These are phyloP conservation scores for Crithidia mellificae DNA, from an alignment of 208 protist genomes.

Conservation along the genomic window DNA sequence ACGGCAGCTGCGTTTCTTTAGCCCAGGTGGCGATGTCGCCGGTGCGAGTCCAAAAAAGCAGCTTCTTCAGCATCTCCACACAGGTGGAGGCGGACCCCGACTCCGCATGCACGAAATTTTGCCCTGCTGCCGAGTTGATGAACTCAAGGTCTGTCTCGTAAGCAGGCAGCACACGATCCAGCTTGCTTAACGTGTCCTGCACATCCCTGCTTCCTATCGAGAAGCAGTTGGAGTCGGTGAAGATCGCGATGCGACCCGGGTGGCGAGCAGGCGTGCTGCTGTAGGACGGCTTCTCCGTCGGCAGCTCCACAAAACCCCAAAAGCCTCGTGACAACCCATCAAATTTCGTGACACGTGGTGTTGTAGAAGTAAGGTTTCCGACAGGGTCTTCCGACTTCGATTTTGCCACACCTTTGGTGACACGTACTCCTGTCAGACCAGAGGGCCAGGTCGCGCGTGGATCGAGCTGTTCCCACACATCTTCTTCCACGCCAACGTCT, in stretches of 20 bases:
- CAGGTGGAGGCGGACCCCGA: constrained; percentile 24
- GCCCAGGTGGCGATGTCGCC: constrained; percentile 5
- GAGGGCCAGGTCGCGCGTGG: too few species aligned
- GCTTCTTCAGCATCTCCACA: constrained; percentile 48
- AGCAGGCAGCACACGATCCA: constrained; percentile 10
- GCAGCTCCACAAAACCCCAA: constrained; percentile 19
- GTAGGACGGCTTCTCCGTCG: neutral
- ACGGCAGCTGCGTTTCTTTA: constrained; percentile 10
- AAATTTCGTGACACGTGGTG: too few species aligned
- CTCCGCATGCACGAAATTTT: constrained; percentile 21
- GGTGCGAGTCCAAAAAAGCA: constrained; percentile 27
- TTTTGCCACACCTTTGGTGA: too few species aligned
- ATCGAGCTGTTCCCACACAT: constrained; percentile 3
- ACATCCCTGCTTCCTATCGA: constrained; percentile 24
- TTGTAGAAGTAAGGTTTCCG: too few species aligned
- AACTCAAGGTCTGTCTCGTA: neutral
- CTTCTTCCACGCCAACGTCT: neutral
- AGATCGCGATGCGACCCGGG: constrained; percentile 39
- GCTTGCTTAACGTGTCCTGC: constrained; percentile 13
- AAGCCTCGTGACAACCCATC: constrained; percentile 18
- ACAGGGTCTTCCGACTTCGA: too few species aligned
- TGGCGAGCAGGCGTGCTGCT: neutral
- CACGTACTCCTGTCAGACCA: too few species aligned
- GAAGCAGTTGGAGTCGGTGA: constrained; percentile 63
- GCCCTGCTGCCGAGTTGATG: neutral